phyloP scores from a whole-genome alignment of 805 yeast genomes.

The Hanseniaspora meyeri region DNA sequence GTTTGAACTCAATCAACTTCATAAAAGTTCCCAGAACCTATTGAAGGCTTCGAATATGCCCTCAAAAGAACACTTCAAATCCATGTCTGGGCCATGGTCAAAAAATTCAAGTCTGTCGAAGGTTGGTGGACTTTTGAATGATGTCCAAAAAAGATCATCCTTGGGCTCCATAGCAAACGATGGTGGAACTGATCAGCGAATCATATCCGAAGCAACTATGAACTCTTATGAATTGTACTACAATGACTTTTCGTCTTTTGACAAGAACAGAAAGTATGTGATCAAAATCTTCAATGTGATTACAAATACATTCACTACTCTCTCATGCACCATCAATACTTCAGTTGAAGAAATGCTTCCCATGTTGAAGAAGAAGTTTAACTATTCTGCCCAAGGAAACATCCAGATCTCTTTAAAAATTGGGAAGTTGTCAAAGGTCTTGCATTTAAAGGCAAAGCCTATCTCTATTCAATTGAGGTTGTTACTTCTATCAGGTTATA shows the following conservation, averaged over 20 bases:
- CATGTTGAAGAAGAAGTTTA: conserved; percentile 64
- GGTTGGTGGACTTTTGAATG: neutral
- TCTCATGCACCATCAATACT: conserved; percentile 67
- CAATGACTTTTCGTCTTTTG: conserved; percentile 27
- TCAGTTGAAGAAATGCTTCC: conserved; percentile 64
- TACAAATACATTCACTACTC: conserved; percentile 68
- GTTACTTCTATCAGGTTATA: conserved; percentile 63
- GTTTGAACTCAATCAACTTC: neutral
- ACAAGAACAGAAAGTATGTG: conserved; percentile 26
- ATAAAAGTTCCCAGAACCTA: neutral
- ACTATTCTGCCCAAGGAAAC: conserved; percentile 55
- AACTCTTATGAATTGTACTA: conserved; percentile 30
- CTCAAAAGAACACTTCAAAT: neutral
- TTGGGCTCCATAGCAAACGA: neutral
- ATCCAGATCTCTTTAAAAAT: conserved; percentile 63
- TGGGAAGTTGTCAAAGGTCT: conserved; percentile 62
- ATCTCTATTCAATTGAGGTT: conserved; percentile 63
- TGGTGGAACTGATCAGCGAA: neutral
- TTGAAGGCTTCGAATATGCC: neutral
- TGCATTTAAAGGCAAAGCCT: conserved; percentile 64
- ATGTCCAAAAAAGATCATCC: neutral
- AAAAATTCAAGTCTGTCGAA: neutral
- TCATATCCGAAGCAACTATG: conserved; percentile 21
- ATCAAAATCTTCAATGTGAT: conserved; percentile 72
- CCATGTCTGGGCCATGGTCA: neutral